A percentile compares a stretch with the other conserved stretches of the same genome.
Conservation (phyloP, 2,329 filamentous ascomycete genomes). For the Ophiosphaerella korrae region DNA sequence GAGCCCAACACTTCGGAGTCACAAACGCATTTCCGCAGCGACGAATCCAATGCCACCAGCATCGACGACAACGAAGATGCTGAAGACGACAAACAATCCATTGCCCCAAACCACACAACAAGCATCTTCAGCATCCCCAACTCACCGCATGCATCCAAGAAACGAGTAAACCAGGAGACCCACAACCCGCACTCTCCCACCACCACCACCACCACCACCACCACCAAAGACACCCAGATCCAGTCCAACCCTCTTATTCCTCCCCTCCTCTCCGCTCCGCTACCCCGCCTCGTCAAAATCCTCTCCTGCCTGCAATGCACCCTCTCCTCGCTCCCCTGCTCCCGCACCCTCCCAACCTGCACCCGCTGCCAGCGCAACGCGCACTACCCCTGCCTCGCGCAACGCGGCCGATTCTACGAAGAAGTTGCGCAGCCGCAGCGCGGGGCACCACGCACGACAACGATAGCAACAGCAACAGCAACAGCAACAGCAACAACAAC, state of each 20-base stretch:
- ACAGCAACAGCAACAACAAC: no score
- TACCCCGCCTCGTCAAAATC: constrained; percentile 22
- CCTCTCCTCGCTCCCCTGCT: constrained; percentile 32
- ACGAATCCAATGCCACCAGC: constrained; percentile 12
- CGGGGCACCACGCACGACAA: constrained; percentile 2
- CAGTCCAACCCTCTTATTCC: no score
- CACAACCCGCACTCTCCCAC: neutral
- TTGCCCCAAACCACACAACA: neutral
- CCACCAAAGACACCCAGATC: neutral
- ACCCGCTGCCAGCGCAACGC: constrained; percentile 31
- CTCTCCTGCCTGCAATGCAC: constrained; percentile 41
- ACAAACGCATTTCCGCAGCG: neutral
- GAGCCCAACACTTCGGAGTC: neutral
- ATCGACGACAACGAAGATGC: constrained; percentile 5
- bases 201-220: neutral
- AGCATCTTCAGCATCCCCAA: neutral
- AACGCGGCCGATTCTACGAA: constrained; percentile 20
- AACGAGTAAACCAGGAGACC: neutral
- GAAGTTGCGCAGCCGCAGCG: constrained; percentile 12
- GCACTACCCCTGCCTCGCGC: constrained; percentile 26
- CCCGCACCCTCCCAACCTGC: constrained; percentile 32
- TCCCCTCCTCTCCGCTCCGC: neutral
- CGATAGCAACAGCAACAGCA: no score
- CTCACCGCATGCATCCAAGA: neutral
- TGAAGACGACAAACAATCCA: neutral